Percentiles rank a stretch among this genome's conserved stretches.
Evolutionary conservation across 2,329 filamentous ascomycete species (phyloP).

Genomic region (Ophiostoma ips): DNA sequence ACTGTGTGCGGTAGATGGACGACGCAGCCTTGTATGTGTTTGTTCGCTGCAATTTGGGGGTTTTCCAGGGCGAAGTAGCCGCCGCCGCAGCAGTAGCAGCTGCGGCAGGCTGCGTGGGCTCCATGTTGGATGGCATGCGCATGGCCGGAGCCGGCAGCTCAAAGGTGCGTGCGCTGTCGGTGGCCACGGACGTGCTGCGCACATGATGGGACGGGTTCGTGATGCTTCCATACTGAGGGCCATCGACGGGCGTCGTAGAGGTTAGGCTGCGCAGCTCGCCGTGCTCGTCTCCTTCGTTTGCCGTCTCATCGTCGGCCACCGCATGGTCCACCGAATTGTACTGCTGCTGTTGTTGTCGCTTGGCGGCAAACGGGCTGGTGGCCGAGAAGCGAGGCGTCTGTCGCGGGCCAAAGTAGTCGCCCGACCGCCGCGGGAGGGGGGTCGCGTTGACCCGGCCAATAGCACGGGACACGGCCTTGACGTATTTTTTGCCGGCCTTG

Average conservation of each 20-base stretch:
- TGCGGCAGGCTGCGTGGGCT: constrained; percentile 11
- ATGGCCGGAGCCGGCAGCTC: constrained; percentile 42
- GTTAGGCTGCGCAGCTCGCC: constrained; percentile 29
- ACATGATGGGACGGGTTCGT: constrained; percentile 27
- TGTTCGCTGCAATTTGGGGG: too few relatives aligned
- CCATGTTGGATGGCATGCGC: constrained; percentile 22
- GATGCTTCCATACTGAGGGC: constrained; percentile 40
- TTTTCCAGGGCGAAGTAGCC: too few relatives aligned
- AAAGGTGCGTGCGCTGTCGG: constrained; percentile 24
- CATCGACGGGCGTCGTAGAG: constrained; percentile 22
- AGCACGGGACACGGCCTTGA: constrained; percentile 69
- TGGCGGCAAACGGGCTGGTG: constrained; percentile 16
- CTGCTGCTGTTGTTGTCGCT: neutral
- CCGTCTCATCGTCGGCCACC: too few relatives aligned
- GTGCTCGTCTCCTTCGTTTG: too few relatives aligned
- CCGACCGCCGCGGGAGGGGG: constrained; percentile 25
- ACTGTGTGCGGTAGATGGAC: neutral
- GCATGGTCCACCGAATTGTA: too few relatives aligned
- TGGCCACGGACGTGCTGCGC: constrained; percentile 12
- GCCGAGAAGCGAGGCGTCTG: constrained; percentile 17
- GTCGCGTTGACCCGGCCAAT: constrained; percentile 47
- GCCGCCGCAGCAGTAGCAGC: neutral
- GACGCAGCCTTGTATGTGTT: constrained; percentile 23
- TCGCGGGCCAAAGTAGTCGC: constrained; percentile 21
- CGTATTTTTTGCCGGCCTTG: constrained; percentile 86